Base-by-base conservation (phyloP, 768 basidiomycete genomes). In the Epithele typhae region DNA sequence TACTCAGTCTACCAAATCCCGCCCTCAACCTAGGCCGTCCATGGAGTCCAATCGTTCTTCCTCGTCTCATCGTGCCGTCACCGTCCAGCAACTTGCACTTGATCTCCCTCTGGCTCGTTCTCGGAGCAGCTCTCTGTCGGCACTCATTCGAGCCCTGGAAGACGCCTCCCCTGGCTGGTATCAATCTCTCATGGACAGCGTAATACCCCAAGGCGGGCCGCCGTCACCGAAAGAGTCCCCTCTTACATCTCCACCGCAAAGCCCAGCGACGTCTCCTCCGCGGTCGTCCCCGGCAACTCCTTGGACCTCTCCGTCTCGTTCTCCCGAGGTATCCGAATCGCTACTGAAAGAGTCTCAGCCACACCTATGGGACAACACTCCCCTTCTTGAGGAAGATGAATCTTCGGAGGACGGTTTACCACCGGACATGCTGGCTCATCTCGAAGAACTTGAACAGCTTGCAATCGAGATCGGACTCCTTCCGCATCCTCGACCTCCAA, bases 131-230 rank as follows among this genome's bases (percentile, higher is more conserved):
- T 52, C 51, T 25, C 46, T 52, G 6, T 46, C 45, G 3, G 46
- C 41, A 12, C 37, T 52, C 23, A 43, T 52, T 5, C 40, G 44
- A 15, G 51, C 51, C 5, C 33, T 52, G 9, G 51, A 52, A 32
- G 51, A 52, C 14, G 46, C 51, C 7, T 46, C 51, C 9, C 51
- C 51, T 35, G 51, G 51, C 24, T 52, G 51, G 51, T 52, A 52
- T 24, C 45, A 47, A 18, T 52, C 51, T 19, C 51, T 52, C 32
- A 52, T 52, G 51, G 51, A 52, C 3, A 43, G 41, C 19, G 51
- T 41, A 6, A 18, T 25, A 10, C 42, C 51, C 3, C 41, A 23
- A 18, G 40, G 6, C 39, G 24, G n/a, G n/a, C n/a, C n/a, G n/a
- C n/a, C 15, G 37, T 3, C 37, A 21, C 10, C 37, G 5, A 19